Percentiles rank a stretch among this genome's conserved stretches.
These are phyloP conservation scores for Diaporthe amygdali DNA, from an alignment of 2,329 filamentous ascomycete genomes.

Conservation along the genomic window DNA sequence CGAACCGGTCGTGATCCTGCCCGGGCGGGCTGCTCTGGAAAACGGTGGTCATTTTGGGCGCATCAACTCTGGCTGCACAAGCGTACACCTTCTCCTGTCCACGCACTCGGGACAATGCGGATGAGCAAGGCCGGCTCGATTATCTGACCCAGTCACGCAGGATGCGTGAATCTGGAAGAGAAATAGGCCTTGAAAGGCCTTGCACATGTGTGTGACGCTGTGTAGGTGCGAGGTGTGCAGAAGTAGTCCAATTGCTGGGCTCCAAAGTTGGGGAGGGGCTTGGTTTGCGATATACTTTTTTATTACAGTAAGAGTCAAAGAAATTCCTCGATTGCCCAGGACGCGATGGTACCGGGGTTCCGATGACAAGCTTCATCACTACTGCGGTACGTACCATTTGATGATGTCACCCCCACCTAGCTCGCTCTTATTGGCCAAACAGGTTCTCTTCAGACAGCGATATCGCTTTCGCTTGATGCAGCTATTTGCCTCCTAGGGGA, in stretches of 20 bases:
- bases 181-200: neutral
- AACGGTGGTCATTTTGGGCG: constrained; percentile 18
- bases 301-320: neutral
- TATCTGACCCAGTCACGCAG: constrained; percentile 22
- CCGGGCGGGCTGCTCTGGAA: constrained; percentile 31
- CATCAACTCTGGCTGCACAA: neutral
- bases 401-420: constrained; percentile 27
- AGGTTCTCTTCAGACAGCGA: neutral
- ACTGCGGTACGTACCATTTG: too few species aligned
- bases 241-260: neutral
- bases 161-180: constrained; percentile 22
- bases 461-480: neutral
- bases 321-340: neutral
- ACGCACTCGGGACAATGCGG: neutral
- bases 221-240: neutral
- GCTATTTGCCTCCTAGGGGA: neutral
- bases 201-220: neutral
- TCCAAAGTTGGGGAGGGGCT: neutral
- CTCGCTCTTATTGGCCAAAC: constrained; percentile 1
- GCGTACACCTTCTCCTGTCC: neutral
- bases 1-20: constrained; percentile 45
- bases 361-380: neutral
- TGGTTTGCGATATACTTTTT: constrained; percentile 5
- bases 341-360: neutral
- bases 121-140: constrained; percentile 5